Evolutionary conservation across 2,329 filamentous ascomycete species (phyloP), one percentile per base, ranked within the genome.

Genomic region (Alternaria postmessia): DNA sequence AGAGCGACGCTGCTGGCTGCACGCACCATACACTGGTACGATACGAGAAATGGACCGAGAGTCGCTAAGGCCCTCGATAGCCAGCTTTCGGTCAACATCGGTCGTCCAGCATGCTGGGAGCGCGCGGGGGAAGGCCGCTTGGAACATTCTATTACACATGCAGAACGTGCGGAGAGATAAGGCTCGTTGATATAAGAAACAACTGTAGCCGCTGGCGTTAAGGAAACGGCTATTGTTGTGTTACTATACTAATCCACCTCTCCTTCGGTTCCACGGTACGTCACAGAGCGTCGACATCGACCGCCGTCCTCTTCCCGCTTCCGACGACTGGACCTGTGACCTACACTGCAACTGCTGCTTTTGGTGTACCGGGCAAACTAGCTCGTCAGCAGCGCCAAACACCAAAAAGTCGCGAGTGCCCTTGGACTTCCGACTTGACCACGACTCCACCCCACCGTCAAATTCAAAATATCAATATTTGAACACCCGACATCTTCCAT

Each of bases 261-360:
- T 38, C 44, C 32, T 57, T 26, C 22, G 46, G 51, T 57, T 36
- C 48, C 47, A 59, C 44, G 43, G 51, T 56, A 49, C 61, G 54
- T 53, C 49, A 57, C 36, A 36, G 24, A 43, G 26, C 32, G 16
- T 59, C 51, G 41, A 54, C 47, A 57, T 57, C 52, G 36, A 38
- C 36, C 52, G 28, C 42, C 20, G 28, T 20, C 56, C n/a, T 16
- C 43, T 42, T 39, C 46, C 16, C 34, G 28, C 16, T 44, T 63
- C 41, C 60, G 53, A 55, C 53, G 49, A 56, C 57, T 56, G 48
- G 28, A 41, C 44, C 55, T 48, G 61, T 53, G 69, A 70, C 66
- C 69, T 69, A 55, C 69, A 71, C 66, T 61, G 30, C 61, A 55
- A 61, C 62, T 69, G 61, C 69, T 64, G 5, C 36, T 57, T 64